These are phyloP conservation scores for Ogataea zsoltii DNA, from an alignment of 805 yeast genomes.

Conservation along the genomic window DNA sequence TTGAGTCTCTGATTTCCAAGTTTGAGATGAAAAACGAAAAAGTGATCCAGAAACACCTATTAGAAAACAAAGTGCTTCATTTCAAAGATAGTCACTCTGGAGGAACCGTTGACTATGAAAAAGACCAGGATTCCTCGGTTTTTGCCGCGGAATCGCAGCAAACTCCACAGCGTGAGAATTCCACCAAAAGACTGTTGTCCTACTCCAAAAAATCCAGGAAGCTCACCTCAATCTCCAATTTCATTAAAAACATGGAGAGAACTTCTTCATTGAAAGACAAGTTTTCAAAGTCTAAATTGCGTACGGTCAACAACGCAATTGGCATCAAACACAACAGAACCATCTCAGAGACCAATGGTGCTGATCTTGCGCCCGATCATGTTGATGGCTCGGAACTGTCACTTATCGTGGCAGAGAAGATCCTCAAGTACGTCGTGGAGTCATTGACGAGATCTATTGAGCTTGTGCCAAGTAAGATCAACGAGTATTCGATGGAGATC, in stretches of 20 bases:
- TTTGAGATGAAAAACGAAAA: constrained; percentile 44
- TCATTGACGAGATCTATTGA: constrained; percentile 76
- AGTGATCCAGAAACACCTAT: constrained; percentile 36
- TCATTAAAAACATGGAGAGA: constrained; percentile 54
- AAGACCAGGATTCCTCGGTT: constrained; percentile 12
- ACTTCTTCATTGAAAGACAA: constrained; percentile 37
- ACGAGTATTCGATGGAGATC: constrained; percentile 63
- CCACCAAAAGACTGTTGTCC: constrained; percentile 15
- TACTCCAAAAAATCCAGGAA: constrained; percentile 25
- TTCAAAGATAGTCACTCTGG: constrained; percentile 24
- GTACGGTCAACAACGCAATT: constrained; percentile 4
- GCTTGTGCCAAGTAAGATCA: constrained; percentile 60
- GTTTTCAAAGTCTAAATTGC: constrained; percentile 18
- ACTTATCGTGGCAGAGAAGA: constrained; percentile 54
- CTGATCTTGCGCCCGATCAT: constrained; percentile 17
- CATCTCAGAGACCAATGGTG: constrained; percentile 5
- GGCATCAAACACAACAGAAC: constrained; percentile 2
- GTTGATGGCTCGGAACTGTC: constrained; percentile 30
- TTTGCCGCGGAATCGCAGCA: constrained; percentile 4
- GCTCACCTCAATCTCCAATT: constrained; percentile 36
- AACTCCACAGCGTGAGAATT: constrained; percentile 15
- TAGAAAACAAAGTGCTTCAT: constrained; percentile 30
- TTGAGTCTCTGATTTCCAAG: constrained; percentile 44
- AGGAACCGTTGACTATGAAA: constrained; percentile 13
- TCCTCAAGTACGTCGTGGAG: constrained; percentile 73